Percentiles rank a stretch among this genome's conserved stretches.
phyloP scores from a whole-genome alignment of 306 rosid genomes.

The Geum urbanum region DNA sequence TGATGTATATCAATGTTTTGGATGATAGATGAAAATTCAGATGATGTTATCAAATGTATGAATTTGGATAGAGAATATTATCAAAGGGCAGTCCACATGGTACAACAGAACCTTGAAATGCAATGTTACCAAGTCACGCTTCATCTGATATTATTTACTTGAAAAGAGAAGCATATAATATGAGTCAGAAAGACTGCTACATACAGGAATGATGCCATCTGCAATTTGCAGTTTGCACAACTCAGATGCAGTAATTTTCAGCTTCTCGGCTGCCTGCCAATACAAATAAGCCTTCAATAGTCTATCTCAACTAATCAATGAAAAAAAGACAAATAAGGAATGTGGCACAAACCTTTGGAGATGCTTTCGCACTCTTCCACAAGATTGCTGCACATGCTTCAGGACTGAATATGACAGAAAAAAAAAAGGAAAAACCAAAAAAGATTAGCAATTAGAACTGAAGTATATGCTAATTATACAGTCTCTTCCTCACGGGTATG shows the following conservation, averaged over 20 bases:
- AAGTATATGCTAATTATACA: not conserved
- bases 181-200: slow-evolving; percentile 19
- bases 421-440: slow-evolving; percentile 28
- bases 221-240: slow-evolving; percentile 62
- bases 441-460: slow-evolving; percentile 11
- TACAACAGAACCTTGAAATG: not conserved
- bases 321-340: slow-evolving; percentile 11
- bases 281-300: not conserved
- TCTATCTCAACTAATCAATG: slow-evolving; percentile 15
- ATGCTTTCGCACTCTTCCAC: slow-evolving; percentile 84
- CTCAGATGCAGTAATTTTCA: slow-evolving; percentile 73
- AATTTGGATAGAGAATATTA: not conserved
- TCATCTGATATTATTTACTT: not conserved
- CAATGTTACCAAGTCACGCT: not conserved
- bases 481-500: slow-evolving; percentile 5
- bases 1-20: not conserved
- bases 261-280: slow-evolving; percentile 78
- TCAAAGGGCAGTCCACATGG: slow-evolving; percentile 3
- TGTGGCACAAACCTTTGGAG: slow-evolving; percentile 62
- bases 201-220: slow-evolving; percentile 87
- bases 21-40: not conserved
- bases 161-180: not conserved
- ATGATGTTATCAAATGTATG: not conserved
- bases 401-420: slow-evolving; percentile 57
- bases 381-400: slow-evolving; percentile 98